These are phyloP conservation scores for Oryza punctata DNA, from an alignment of 176 grass and related monocot species.

Conservation along the genomic window DNA sequence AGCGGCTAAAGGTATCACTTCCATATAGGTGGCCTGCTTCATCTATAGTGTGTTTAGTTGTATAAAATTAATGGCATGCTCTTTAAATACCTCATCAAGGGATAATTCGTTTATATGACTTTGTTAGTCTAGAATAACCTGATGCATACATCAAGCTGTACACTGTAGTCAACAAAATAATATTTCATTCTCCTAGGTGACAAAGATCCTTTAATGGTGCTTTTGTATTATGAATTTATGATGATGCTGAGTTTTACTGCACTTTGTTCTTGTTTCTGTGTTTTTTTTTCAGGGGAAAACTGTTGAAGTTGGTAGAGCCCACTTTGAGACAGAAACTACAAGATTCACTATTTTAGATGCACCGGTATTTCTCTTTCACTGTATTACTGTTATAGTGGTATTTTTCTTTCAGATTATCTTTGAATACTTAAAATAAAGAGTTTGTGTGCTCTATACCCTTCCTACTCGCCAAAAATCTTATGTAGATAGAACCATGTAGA, in stretches of 20 bases:
- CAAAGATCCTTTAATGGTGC: conserved; percentile 8
- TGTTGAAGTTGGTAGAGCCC: conserved; percentile 89
- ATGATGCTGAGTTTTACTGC: neutral
- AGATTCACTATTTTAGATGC: conserved; percentile 94
- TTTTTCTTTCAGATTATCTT: neutral
- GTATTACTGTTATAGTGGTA: neutral
- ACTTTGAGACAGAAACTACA: conserved; percentile 87
- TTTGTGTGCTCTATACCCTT: neutral
- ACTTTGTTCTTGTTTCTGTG: conserved; percentile 28
- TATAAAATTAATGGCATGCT: neutral
- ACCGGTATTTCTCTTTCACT: conserved; percentile 52
- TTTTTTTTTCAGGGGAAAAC: conserved; percentile 71
- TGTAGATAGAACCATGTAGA: neutral
- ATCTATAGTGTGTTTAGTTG: neutral
- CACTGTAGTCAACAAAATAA: neutral
- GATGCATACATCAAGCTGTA: neutral
- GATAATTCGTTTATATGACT: neutral
- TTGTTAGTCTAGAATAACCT: neutral
- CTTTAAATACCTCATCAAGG: neutral
- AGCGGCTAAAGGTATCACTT: conserved; percentile 68
- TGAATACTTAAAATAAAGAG: neutral
- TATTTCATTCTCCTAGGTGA: conserved; percentile 8
- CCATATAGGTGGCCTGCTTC: neutral
- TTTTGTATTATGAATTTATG: neutral
- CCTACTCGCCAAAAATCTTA: neutral